A percentile compares a stretch with the other conserved stretches of the same genome.
phyloP scores from a whole-genome alignment of 192 early-diverging fungal species.

The Coemansia sp. region DNA sequence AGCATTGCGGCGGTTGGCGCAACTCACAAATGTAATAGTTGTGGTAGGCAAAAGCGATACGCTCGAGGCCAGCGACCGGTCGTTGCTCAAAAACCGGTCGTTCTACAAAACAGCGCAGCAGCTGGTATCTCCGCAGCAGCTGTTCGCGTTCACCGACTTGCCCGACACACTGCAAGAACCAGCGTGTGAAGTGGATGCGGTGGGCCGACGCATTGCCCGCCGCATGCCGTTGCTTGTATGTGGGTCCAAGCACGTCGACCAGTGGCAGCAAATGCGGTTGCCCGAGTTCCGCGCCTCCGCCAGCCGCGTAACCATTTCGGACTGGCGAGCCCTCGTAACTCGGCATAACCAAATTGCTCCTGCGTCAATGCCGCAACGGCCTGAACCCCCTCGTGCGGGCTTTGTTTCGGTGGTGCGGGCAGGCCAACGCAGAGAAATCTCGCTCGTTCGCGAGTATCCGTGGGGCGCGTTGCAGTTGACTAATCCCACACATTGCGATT shows the following conservation, averaged over 20 bases:
- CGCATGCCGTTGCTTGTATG: conserved; percentile 31
- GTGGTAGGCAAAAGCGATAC: conserved; percentile 52
- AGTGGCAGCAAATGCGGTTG: conserved; percentile 48
- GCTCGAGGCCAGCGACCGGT: conserved; percentile 30
- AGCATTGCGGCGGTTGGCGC: conserved; percentile 31
- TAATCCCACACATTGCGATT: conserved; percentile 88
- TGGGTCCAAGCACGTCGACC: conserved; percentile 43
- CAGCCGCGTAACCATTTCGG: conserved; percentile 23
- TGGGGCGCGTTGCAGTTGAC: conserved; percentile 93
- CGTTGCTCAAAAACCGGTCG: conserved; percentile 20
- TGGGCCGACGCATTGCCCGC: conserved; percentile 3
- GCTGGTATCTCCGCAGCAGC: conserved; percentile 17
- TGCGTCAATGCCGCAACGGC: conserved; percentile 7
- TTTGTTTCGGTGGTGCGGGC: conserved; percentile 16
- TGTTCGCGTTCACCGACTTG: conserved; percentile 40
- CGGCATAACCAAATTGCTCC: conserved; percentile 31
- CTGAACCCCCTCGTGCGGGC: conserved; percentile 20
- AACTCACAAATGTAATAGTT: conserved; percentile 36
- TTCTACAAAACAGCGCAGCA: conserved; percentile 21
- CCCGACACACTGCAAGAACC: conserved; percentile 22
- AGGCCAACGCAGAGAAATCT: conserved; percentile 39
- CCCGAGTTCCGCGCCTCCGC: conserved; percentile 31
- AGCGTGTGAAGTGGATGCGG: not conserved
- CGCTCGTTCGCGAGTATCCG: conserved; percentile 80
- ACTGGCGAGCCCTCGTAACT: conserved; percentile 39